Evolutionary conservation across 495 filamentous ascomycete genomes (phyloP).

Genomic region (Tuber umbilicatum): DNA sequence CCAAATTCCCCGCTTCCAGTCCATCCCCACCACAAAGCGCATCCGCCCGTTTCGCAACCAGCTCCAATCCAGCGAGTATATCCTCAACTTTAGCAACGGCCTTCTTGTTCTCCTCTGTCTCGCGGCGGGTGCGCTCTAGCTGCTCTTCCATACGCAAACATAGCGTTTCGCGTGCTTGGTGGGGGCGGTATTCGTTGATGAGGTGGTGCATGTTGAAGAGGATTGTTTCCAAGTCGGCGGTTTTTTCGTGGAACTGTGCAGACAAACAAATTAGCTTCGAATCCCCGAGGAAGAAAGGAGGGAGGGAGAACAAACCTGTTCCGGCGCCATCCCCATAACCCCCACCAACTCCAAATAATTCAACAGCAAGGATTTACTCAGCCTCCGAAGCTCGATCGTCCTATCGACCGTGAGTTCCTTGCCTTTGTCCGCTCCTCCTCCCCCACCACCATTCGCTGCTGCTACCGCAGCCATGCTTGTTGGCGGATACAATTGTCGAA

Average conservation of each 20-base stretch:
- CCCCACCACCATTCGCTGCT: constrained; percentile 6
- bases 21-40: constrained; percentile 14
- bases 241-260: constrained; percentile 49
- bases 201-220: constrained; percentile 85
- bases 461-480: constrained; percentile 4
- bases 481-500: constrained; percentile 59
- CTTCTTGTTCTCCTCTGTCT: constrained; percentile 67
- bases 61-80: constrained; percentile 52
- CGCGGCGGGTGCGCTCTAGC: constrained; percentile 62
- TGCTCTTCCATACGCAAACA: constrained; percentile 90
- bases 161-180: constrained; percentile 86
- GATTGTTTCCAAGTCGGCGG: constrained; percentile 66
- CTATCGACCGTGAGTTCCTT: constrained; percentile 53
- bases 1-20: constrained; percentile 27
- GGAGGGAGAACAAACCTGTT: constrained; percentile 44
- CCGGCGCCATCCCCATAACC: constrained; percentile 58
- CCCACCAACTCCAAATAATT: constrained; percentile 78
- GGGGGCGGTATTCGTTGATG: constrained; percentile 89
- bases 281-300: neutral
- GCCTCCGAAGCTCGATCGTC: constrained; percentile 65
- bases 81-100: constrained; percentile 65
- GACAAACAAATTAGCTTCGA: neutral
- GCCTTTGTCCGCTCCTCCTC: constrained; percentile 35
- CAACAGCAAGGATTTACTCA: constrained; percentile 74
- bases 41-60: constrained; percentile 19